Conservation (phyloP, 148 eudicot species). For the Nepenthes gracilis region DNA sequence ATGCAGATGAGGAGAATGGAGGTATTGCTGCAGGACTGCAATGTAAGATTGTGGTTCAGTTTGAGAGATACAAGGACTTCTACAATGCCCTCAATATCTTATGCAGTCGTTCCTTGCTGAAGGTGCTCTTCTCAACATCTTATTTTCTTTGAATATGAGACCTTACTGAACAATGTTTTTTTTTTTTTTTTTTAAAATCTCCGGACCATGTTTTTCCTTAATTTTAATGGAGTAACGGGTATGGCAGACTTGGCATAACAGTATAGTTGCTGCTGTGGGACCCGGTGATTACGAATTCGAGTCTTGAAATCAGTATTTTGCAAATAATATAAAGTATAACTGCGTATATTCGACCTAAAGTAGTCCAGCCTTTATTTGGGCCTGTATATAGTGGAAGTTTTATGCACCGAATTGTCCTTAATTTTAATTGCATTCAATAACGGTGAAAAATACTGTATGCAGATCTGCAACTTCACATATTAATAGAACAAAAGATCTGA, state of each 20-base stretch:
- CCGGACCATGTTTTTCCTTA: background rate
- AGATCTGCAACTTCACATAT: too few species aligned
- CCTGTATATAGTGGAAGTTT: too few species aligned
- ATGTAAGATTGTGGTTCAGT: conserved; percentile 74
- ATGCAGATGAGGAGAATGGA: conserved; percentile 39
- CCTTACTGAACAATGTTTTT: background rate
- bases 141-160: background rate
- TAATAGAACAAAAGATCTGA: background rate
- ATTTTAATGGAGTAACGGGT: too few species aligned
- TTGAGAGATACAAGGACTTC: conserved; percentile 57
- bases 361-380: too few species aligned
- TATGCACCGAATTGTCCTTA: too few species aligned
- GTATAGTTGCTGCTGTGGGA: too few species aligned
- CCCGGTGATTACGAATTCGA: too few species aligned
- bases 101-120: conserved; percentile 63
- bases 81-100: conserved; percentile 55
- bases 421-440: too few species aligned
- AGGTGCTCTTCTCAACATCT: conserved; percentile 26
- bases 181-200: background rate
- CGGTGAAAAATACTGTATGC: background rate
- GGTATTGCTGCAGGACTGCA: conserved; percentile 62
- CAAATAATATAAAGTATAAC: too few species aligned
- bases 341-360: too few species aligned
- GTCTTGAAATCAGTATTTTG: too few species aligned
- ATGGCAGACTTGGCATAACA: too few species aligned